Percentiles rank a stretch among this genome's conserved stretches.
These are phyloP conservation scores for Penicillium manginii DNA, from an alignment of 495 filamentous ascomycete species.

Conservation along the genomic window DNA sequence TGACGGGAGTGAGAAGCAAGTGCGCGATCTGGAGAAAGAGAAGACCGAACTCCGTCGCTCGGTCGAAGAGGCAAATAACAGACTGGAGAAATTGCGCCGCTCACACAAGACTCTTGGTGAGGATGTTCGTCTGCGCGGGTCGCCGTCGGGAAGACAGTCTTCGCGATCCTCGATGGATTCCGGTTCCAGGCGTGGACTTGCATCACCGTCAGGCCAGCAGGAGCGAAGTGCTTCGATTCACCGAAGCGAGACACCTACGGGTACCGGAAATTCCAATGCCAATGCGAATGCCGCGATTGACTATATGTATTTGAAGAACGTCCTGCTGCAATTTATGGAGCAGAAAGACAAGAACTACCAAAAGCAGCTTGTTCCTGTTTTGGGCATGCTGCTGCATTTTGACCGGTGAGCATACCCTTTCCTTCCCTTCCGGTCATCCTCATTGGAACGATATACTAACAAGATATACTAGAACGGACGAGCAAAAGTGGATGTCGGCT, in stretches of 20 bases:
- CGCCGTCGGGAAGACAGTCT: slow-evolving; percentile 54
- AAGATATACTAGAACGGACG: slow-evolving; percentile 64
- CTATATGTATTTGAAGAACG: slow-evolving; percentile 91
- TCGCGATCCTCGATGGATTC: slow-evolving; percentile 72
- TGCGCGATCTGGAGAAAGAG: slow-evolving; percentile 78
- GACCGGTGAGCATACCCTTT: slow-evolving; percentile 65
- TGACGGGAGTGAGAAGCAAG: slow-evolving; percentile 85
- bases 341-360: slow-evolving; percentile 90
- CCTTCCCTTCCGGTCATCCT: background rate
- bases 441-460: slow-evolving; percentile 2
- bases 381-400: slow-evolving; percentile 90
- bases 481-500: slow-evolving; percentile 88
- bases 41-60: slow-evolving; percentile 72
- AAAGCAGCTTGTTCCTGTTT: slow-evolving; percentile 86
- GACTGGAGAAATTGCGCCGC: slow-evolving; percentile 80
- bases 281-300: slow-evolving; percentile 52
- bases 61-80: slow-evolving; percentile 74
- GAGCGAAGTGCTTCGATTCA: slow-evolving; percentile 46
- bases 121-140: slow-evolving; percentile 39
- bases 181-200: slow-evolving; percentile 44
- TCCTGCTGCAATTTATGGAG: slow-evolving; percentile 92
- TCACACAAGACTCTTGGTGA: slow-evolving; percentile 60
- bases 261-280: slow-evolving; percentile 20
- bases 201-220: slow-evolving; percentile 41
- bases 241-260: slow-evolving; percentile 44